Base-by-base conservation (phyloP, 768 basidiomycete genomes). In the Lanmaoa rubissima region DNA sequence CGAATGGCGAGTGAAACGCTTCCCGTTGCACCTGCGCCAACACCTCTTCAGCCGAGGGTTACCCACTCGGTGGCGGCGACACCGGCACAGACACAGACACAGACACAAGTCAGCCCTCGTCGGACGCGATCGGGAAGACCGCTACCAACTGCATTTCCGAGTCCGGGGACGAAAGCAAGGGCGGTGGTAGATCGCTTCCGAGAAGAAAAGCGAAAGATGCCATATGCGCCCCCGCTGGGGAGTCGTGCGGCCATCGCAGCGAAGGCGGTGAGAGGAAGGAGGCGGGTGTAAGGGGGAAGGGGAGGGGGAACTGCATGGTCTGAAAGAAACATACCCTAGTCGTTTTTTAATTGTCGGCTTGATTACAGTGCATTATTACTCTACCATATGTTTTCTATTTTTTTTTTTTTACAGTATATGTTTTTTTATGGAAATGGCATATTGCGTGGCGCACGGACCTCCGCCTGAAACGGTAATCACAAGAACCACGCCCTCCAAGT, bases 361-460 rank as follows among this genome's bases (percentile, higher is more conserved):
- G 12, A 36, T 36, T 32, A n/a, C 13, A 17, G 26, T 31, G 28
- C 6, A 5, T 31, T 28, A 46, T 9, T 46, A 21, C 47, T 19
- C 14, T 34, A 16, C 32, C 14, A 8, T 19, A 48, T 48, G 26
- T 26, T 26, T 26, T 26, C 26, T 26, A 2, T 26, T 5, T 26
- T 26, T 26, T 26, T 26, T 26, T 26, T 26, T 26, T 5, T 26
- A 26, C 26, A 26, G 26, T 14, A 2, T 34, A 21, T 47, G 32
- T 47, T 47, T 47, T 47, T 9, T 2, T 16, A 35, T 21, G 14
- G 24, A 16, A 11, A 35, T 21, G 11, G 16, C 19, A 36, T 19
- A 26, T 32, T 32, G 28, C 16, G 13, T 14, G 24, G 32, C 32
- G 53, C 55, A 66, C 65, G 63, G 65, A 68, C 65, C 64, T 43